These are phyloP conservation scores for Parachaetomium inaequale DNA, from an alignment of 495 filamentous ascomycete genomes.

Conservation along the genomic window DNA sequence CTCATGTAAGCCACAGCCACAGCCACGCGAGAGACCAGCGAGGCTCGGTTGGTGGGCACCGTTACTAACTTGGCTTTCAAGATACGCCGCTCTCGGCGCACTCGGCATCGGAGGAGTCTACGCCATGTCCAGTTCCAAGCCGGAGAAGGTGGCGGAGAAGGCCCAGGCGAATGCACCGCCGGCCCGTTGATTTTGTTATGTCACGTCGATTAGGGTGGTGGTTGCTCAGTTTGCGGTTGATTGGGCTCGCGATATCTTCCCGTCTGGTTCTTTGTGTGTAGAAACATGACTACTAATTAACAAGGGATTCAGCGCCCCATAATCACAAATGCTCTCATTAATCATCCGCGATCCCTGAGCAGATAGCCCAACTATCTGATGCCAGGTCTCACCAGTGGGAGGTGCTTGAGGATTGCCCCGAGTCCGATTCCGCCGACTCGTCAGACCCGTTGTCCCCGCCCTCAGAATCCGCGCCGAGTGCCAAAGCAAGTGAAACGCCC, in stretches of 20 bases:
- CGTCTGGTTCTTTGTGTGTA: too few species aligned
- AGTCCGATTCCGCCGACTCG: not conserved
- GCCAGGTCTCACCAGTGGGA: too few species aligned
- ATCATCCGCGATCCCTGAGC: too few species aligned
- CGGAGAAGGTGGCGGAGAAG: slow-evolving; percentile 14
- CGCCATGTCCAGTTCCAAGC: slow-evolving; percentile 12
- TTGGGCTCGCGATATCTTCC: not conserved
- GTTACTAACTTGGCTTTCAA: not conserved
- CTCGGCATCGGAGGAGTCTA: slow-evolving; percentile 20
- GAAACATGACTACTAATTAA: too few species aligned
- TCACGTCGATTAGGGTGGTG: too few species aligned
- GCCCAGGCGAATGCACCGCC: not conserved
- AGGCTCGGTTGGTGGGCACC: not conserved
- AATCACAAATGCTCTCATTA: too few species aligned
- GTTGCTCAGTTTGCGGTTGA: not conserved
- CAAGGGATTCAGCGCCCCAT: too few species aligned
- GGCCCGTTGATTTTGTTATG: not conserved
- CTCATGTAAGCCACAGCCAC: slow-evolving; percentile 16
- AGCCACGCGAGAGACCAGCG: too few species aligned
- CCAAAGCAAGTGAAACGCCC: not conserved
- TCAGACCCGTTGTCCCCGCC: not conserved
- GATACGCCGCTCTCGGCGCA: slow-evolving; percentile 16
- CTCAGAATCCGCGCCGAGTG: not conserved
- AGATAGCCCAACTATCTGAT: too few species aligned
- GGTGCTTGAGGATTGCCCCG: too few species aligned